Conservation (phyloP, 495 filamentous ascomycete genomes). For the Hypoxylon fragiforme region DNA sequence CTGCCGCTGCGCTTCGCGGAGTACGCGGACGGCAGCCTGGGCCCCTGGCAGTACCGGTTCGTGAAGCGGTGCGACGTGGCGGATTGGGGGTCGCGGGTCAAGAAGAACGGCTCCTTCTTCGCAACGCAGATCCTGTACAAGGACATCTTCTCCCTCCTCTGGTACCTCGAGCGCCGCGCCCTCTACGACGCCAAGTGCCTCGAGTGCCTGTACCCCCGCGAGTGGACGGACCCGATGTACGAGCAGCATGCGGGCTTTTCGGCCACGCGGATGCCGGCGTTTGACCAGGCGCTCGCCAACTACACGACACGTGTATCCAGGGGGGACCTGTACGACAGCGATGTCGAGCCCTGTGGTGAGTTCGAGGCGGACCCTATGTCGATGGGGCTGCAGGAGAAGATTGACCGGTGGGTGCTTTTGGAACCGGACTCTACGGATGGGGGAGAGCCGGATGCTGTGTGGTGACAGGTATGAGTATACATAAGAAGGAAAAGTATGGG, state of each 20-base stretch:
- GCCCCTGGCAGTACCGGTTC: conserved; percentile 6
- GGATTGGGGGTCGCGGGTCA: background rate
- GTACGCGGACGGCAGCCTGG: background rate
- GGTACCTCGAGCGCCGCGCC: conserved; percentile 4
- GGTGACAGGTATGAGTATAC: background rate
- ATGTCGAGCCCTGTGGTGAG: conserved; percentile 29
- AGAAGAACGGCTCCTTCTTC: background rate
- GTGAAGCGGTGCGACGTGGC: background rate
- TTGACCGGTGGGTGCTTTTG: too few species aligned
- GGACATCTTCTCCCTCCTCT: conserved; percentile 18
- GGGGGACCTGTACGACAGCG: background rate
- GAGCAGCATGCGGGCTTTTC: background rate
- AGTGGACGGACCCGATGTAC: conserved; percentile 4
- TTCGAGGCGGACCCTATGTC: background rate
- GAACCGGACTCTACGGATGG: too few species aligned
- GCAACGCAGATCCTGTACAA: conserved; percentile 13
- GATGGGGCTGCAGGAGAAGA: background rate
- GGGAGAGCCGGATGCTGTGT: background rate
- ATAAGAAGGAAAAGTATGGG: background rate
- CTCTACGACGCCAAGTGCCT: conserved; percentile 4
- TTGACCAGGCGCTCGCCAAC: background rate
- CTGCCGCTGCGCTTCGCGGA: conserved; percentile 12
- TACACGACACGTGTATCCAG: conserved; percentile 10
- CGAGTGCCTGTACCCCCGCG: conserved; percentile 5
- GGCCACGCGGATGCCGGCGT: background rate